Conservation (phyloP, 148 eudicot genomes). For the Heliamphora exappendiculata region DNA sequence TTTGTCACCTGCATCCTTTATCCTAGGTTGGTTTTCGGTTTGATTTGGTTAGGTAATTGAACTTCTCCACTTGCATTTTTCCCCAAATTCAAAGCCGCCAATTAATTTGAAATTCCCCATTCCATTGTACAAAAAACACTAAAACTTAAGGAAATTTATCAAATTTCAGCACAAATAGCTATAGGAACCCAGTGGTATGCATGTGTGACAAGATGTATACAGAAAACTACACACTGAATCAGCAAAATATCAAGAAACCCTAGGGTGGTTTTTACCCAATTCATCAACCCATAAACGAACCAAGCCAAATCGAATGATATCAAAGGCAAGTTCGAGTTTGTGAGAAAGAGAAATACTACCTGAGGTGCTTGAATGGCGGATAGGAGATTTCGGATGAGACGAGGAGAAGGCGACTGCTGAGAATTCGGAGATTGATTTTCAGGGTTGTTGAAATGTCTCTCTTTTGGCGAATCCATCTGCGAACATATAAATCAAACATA, state of each 20-base stretch:
- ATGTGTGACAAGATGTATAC: not conserved
- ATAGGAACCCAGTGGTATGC: not conserved
- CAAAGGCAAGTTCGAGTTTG: not conserved
- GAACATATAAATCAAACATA: not conserved
- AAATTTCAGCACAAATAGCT: not conserved
- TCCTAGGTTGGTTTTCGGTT: too few relatives aligned
- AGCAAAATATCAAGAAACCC: slow-evolving; percentile 2
- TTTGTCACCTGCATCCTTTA: too few relatives aligned
- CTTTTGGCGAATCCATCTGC: not conserved
- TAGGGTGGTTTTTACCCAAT: not conserved
- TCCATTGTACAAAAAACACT: not conserved
- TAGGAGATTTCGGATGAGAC: slow-evolving; percentile 4
- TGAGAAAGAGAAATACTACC: slow-evolving; percentile 6
- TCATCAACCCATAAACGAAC: not conserved
- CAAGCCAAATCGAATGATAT: not conserved
- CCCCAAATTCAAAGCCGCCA: not conserved
- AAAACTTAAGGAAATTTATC: not conserved
- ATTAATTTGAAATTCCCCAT: not conserved
- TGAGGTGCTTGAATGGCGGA: slow-evolving; percentile 13
- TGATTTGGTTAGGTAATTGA: too few relatives aligned
- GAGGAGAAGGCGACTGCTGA: not conserved
- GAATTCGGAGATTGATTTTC: not conserved
- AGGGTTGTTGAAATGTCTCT: not conserved
- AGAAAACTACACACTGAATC: not conserved
- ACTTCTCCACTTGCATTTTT: too few relatives aligned